Conservation (phyloP, 768 basidiomycete species). For the Macrocybe gigantea region DNA sequence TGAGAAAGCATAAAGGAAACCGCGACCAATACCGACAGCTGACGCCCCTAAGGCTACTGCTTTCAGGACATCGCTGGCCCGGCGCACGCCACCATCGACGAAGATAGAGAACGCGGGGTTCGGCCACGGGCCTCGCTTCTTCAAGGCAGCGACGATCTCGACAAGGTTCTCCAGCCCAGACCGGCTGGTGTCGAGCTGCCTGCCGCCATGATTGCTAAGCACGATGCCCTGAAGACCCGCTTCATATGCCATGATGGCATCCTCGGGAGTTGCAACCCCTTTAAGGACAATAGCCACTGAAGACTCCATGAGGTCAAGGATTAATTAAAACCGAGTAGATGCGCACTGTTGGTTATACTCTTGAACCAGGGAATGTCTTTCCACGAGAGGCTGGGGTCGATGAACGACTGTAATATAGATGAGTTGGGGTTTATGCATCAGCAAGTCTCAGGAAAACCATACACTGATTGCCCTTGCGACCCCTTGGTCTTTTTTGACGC, state of each 20-base stretch:
- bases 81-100: conserved; percentile 72
- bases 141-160: conserved; percentile 59
- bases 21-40: conserved; percentile 69
- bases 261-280: conserved; percentile 57
- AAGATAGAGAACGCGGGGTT: conserved; percentile 70
- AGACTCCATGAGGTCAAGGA: neutral
- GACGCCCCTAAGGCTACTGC: conserved; percentile 72
- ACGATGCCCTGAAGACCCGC: conserved; percentile 36
- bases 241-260: conserved; percentile 21
- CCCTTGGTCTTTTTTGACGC: conserved; percentile 57
- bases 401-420: conserved; percentile 60
- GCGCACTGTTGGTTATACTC: conserved; percentile 59
- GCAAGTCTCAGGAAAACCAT: conserved; percentile 16
- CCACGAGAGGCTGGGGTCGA: conserved; percentile 87
- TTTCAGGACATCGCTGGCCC: conserved; percentile 80
- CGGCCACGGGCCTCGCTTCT: conserved; percentile 43
- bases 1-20: conserved; percentile 82
- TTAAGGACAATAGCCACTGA: conserved; percentile 69
- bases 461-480: conserved; percentile 90
- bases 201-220: conserved; percentile 55
- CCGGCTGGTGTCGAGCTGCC: conserved; percentile 53
- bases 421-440: neutral
- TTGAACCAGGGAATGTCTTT: conserved; percentile 76
- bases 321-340: conserved; percentile 29
- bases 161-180: conserved; percentile 69